A percentile compares a stretch with the other conserved stretches of the same genome.
These are phyloP conservation scores for Lasiosphaeria miniovina DNA, from an alignment of 495 filamentous ascomycete species.

Conservation along the genomic window DNA sequence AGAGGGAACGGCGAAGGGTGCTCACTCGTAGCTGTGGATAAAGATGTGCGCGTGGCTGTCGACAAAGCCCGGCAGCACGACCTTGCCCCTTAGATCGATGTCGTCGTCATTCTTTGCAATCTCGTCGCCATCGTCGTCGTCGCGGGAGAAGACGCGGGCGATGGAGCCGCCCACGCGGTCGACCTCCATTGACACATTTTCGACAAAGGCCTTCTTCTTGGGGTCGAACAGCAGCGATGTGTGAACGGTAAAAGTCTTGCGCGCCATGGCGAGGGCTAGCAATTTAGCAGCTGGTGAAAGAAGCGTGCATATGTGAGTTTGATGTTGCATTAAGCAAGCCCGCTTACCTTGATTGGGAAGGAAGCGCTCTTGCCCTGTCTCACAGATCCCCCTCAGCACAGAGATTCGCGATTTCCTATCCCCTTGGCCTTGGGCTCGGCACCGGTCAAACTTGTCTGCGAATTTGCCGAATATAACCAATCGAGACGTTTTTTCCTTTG, in stretches of 20 bases:
- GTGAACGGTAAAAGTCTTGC: constrained; percentile 37
- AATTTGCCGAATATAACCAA: too few species aligned
- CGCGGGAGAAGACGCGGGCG: constrained; percentile 31
- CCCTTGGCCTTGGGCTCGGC: too few species aligned
- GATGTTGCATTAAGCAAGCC: too few species aligned
- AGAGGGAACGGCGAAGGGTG: not conserved
- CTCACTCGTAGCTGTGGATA: constrained; percentile 12
- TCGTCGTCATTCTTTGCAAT: constrained; percentile 4
- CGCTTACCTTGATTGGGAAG: not conserved
- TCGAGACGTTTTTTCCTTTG: too few species aligned
- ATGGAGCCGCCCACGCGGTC: constrained; percentile 43
- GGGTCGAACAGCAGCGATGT: constrained; percentile 49
- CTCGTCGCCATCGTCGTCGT: constrained; percentile 6
- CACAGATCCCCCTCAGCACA: too few species aligned
- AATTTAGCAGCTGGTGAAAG: not conserved
- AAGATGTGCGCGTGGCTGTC: constrained; percentile 54
- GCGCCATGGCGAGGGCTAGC: constrained; percentile 4
- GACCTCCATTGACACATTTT: constrained; percentile 40
- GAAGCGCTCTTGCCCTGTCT: not conserved
- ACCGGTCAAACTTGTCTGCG: too few species aligned
- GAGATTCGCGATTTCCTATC: too few species aligned
- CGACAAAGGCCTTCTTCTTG: constrained; percentile 41
- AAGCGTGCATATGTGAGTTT: not conserved
- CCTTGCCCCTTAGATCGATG: constrained; percentile 47
- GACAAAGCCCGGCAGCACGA: constrained; percentile 50